Conservation (phyloP, 768 basidiomycete species). For the Lentinula sp. region DNA sequence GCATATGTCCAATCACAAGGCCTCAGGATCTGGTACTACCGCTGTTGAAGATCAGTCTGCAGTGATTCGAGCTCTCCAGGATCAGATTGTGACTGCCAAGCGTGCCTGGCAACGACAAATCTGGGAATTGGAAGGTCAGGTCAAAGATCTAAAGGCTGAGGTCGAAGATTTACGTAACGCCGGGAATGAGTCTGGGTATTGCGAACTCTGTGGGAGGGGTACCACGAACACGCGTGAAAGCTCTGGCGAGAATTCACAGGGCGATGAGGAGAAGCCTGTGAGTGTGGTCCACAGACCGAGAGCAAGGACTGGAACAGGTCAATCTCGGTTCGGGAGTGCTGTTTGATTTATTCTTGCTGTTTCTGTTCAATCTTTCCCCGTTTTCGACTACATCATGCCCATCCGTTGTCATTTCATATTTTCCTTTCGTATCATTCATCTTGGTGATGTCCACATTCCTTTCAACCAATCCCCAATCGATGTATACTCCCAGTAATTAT, state of each 20-base stretch:
- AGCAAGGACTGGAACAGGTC: slow-evolving; percentile 57
- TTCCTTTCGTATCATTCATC: not conserved
- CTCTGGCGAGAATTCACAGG: not conserved
- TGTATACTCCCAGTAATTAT: slow-evolving; percentile 1
- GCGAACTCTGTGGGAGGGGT: slow-evolving; percentile 49
- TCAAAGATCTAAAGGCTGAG: slow-evolving; percentile 66
- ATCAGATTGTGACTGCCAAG: slow-evolving; percentile 52
- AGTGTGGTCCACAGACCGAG: slow-evolving; percentile 59
- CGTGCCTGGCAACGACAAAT: slow-evolving; percentile 68
- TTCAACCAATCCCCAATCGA: not conserved
- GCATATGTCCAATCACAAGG: slow-evolving; percentile 25
- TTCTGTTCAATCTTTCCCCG: too few species aligned
- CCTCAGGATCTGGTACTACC: slow-evolving; percentile 11
- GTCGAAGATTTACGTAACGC: slow-evolving; percentile 47
- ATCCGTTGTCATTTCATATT: not conserved
- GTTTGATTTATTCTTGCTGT: slow-evolving; percentile 20
- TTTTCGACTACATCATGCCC: too few species aligned
- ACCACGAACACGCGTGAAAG: not conserved
- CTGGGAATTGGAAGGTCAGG: slow-evolving; percentile 70
- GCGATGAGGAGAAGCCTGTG: slow-evolving; percentile 17
- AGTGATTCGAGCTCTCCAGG: slow-evolving; percentile 49
- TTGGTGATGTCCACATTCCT: not conserved
- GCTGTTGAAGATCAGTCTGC: slow-evolving; percentile 35
- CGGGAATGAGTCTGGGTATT: slow-evolving; percentile 31
- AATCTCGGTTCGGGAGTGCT: slow-evolving; percentile 54